A percentile compares a stretch with the other conserved stretches of the same genome.
phyloP scores from a whole-genome alignment of 768 basidiomycete species.

The Suillus lakei region DNA sequence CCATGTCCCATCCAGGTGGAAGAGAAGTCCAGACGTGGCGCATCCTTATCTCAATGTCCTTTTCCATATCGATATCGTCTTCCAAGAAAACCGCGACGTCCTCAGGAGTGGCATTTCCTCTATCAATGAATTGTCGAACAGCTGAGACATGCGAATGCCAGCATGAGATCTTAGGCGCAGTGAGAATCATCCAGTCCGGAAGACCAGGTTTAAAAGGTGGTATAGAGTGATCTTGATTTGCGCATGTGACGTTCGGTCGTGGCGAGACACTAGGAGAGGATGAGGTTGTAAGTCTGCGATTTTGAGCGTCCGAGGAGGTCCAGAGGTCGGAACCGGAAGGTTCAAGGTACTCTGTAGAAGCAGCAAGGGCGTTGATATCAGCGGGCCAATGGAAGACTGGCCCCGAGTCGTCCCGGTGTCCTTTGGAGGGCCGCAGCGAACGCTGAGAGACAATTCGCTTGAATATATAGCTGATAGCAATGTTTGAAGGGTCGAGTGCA shows the following conservation, averaged over 20 bases:
- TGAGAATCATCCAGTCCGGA: constrained; percentile 56
- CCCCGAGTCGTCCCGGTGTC: constrained; percentile 11
- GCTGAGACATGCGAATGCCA: constrained; percentile 70
- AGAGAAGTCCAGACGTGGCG: constrained; percentile 52
- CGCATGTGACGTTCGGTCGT: constrained; percentile 45
- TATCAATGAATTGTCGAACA: constrained; percentile 48
- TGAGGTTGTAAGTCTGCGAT: constrained; percentile 7
- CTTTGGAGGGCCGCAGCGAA: constrained; percentile 10
- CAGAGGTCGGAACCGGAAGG: constrained; percentile 29
- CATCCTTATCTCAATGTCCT: constrained; percentile 52
- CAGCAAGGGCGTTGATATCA: constrained; percentile 35
- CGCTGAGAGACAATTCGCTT: constrained; percentile 46
- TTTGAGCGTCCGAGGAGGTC: constrained; percentile 1
- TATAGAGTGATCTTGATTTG: constrained; percentile 45
- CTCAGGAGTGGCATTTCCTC: constrained; percentile 28
- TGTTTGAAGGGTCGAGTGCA: constrained; percentile 47
- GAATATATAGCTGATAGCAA: constrained; percentile 45
- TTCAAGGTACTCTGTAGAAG: constrained; percentile 13
- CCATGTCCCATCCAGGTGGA: constrained; percentile 71
- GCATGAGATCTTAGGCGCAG: constrained; percentile 65
- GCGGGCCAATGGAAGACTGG: constrained; percentile 44
- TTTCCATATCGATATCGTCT: constrained; percentile 83
- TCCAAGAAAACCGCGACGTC: constrained; percentile 65
- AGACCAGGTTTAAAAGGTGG: constrained; percentile 39
- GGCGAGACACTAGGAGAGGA: constrained; percentile 2